phyloP scores from a whole-genome alignment of 768 basidiomycete genomes.

The Rhodotorula taiwanensis region DNA sequence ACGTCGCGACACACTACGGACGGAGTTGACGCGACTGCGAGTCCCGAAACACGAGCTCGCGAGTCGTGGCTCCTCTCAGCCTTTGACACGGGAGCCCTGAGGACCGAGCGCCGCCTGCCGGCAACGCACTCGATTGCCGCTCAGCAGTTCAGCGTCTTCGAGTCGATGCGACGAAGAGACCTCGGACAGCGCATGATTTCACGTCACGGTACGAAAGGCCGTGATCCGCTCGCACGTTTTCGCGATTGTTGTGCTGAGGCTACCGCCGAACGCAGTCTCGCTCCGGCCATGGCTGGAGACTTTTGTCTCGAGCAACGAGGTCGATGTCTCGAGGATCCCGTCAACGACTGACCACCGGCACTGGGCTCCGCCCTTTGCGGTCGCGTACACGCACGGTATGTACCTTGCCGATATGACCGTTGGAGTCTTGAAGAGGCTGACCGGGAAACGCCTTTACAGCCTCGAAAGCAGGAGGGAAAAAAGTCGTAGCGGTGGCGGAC shows the following conservation, averaged over 20 bases:
- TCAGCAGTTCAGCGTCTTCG: slow-evolving; percentile 21
- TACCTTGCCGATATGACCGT: background rate
- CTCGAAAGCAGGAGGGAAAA: slow-evolving; percentile 36
- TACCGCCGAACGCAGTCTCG: slow-evolving; percentile 9
- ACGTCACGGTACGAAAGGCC: slow-evolving; percentile 2
- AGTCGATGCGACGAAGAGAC: slow-evolving; percentile 10
- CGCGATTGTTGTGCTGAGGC: background rate
- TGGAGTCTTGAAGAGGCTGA: accelerated
- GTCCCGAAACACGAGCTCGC: too few relatives aligned
- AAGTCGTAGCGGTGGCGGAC: slow-evolving; percentile 35
- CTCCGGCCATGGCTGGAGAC: slow-evolving; percentile 20
- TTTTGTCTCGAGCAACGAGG: slow-evolving; percentile 33
- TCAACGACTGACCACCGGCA: slow-evolving; percentile 19
- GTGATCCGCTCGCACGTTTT: too few relatives aligned
- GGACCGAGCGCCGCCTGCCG: background rate
- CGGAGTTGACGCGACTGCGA: too few relatives aligned
- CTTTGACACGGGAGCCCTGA: background rate
- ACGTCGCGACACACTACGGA: background rate
- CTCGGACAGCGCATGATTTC: slow-evolving; percentile 18
- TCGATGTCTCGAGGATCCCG: slow-evolving; percentile 32
- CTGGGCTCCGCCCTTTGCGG: slow-evolving; percentile 41
- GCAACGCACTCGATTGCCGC: background rate
- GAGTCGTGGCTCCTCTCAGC: slow-evolving; percentile 3
- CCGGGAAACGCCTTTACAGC: slow-evolving; percentile 1
- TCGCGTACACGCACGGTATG: slow-evolving; percentile 39